phyloP scores from a whole-genome alignment of 257 asterid species.

The Dorcoceras hygrometricum region DNA sequence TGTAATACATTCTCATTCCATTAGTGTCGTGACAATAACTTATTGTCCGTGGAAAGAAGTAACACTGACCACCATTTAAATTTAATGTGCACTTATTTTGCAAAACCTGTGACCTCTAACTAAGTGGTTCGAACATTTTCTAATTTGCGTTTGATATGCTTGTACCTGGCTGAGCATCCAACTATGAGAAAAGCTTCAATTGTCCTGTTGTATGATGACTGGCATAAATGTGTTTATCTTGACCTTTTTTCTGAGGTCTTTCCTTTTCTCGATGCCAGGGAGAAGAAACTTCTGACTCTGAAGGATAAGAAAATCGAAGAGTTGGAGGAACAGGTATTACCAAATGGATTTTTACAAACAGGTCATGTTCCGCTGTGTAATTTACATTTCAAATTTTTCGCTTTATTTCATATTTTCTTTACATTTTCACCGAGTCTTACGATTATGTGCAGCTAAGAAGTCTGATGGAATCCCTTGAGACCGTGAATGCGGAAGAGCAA shows the following conservation, averaged over 20 bases:
- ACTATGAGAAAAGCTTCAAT: neutral
- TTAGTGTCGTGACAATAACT: neutral
- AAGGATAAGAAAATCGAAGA: constrained; percentile 64
- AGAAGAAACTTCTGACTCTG: constrained; percentile 35
- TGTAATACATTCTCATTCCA: neutral
- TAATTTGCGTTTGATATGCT: no score
- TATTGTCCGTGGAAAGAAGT: neutral
- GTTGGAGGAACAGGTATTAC: constrained; percentile 74
- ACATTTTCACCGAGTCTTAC: no score
- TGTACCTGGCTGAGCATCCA: neutral
- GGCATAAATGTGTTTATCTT: neutral
- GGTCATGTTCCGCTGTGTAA: neutral
- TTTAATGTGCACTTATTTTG: neutral
- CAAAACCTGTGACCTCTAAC: neutral
- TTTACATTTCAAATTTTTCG: neutral
- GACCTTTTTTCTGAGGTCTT: neutral
- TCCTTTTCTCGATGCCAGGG: constrained; percentile 41
- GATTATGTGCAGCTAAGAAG: neutral
- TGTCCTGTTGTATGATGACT: constrained; percentile 1
- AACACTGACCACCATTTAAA: no score
- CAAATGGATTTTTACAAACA: neutral
- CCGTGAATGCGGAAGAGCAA: neutral
- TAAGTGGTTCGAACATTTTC: neutral
- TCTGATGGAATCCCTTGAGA: neutral
- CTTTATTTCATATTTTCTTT: no score